Evolutionary conservation across 306 rosid genomes (phyloP).

Genomic region (Acacia crassicarpa): DNA sequence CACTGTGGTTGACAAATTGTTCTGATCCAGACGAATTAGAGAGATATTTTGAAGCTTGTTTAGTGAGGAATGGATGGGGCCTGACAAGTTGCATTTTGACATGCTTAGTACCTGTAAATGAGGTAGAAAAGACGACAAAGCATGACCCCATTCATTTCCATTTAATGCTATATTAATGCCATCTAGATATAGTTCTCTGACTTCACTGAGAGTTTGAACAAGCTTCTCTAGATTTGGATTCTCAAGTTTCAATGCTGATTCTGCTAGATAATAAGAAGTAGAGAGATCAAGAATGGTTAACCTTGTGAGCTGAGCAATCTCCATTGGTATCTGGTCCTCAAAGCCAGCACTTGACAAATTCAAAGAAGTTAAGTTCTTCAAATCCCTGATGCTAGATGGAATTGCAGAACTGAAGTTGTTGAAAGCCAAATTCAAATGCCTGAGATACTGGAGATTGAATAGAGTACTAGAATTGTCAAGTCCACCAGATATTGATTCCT

Average conservation of each 20-base stretch:
- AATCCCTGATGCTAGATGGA: conserved; percentile 5
- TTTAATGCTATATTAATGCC: conserved; percentile 29
- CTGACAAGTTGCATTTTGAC: not conserved
- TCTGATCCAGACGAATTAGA: not conserved
- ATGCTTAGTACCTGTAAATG: conserved; percentile 23
- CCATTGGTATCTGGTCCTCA: conserved; percentile 2
- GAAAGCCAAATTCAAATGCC: conserved; percentile 29
- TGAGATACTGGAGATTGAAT: conserved; percentile 28
- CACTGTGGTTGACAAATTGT: conserved; percentile 1
- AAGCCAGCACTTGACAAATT: conserved; percentile 38
- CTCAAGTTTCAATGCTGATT: not conserved
- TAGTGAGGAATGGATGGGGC: conserved; percentile 21
- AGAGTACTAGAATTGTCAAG: conserved; percentile 27
- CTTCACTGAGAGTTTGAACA: conserved; percentile 18
- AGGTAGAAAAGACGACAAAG: not conserved
- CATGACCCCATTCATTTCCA: conserved; percentile 41
- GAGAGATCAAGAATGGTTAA: not conserved
- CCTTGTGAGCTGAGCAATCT: not conserved
- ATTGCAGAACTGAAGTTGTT: not conserved
- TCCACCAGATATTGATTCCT: conserved; percentile 23
- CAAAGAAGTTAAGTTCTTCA: conserved; percentile 28
- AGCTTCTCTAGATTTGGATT: not conserved
- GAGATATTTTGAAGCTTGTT: not conserved
- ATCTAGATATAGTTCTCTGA: conserved; percentile 37
- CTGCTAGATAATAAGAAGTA: not conserved